phyloP scores from a whole-genome alignment of 1,284 basidiomycete species.

The Serendipita sp. region DNA sequence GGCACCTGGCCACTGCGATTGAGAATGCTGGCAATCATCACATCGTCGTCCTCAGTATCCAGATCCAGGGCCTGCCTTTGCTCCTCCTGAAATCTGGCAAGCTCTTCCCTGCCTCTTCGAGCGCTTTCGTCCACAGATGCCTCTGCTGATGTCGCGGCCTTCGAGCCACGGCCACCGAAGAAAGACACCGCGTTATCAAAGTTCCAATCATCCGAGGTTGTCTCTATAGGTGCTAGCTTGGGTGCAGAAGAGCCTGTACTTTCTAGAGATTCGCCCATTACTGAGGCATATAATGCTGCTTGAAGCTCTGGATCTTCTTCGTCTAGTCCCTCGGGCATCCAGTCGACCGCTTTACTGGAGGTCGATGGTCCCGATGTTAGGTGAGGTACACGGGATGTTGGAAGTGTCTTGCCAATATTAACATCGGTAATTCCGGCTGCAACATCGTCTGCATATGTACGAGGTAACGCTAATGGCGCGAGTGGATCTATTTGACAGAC shows the following conservation, averaged over 20 bases:
- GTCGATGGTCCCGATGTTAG: not conserved
- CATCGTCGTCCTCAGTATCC: conserved; percentile 15
- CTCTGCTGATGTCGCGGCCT: conserved; percentile 16
- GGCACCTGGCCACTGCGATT: not conserved
- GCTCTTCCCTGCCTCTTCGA: conserved; percentile 44
- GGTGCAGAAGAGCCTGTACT: not conserved
- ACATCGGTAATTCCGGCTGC: conserved; percentile 45
- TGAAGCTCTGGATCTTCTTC: conserved; percentile 82
- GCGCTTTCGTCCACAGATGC: conserved; percentile 55
- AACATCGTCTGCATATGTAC: conserved; percentile 49
- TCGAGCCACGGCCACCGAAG: not conserved
- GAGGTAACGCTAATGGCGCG: conserved; percentile 36
- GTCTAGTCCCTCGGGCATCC: conserved; percentile 25
- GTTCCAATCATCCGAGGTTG: not conserved
- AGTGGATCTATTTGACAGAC: conserved; percentile 43
- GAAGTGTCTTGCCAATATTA: conserved; percentile 15
- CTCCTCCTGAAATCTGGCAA: conserved; percentile 51
- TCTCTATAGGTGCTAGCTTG: not conserved
- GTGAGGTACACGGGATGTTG: conserved; percentile 9
- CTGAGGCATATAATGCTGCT: conserved; percentile 67
- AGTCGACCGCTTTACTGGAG: not conserved
- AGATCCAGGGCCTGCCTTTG: conserved; percentile 49
- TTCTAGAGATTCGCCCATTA: conserved; percentile 24
- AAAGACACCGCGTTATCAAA: not conserved
- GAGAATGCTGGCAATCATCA: not conserved